Evolutionary conservation across 805 yeast species (phyloP).

Genomic region (Kregervanrija pseudodelftensis): DNA sequence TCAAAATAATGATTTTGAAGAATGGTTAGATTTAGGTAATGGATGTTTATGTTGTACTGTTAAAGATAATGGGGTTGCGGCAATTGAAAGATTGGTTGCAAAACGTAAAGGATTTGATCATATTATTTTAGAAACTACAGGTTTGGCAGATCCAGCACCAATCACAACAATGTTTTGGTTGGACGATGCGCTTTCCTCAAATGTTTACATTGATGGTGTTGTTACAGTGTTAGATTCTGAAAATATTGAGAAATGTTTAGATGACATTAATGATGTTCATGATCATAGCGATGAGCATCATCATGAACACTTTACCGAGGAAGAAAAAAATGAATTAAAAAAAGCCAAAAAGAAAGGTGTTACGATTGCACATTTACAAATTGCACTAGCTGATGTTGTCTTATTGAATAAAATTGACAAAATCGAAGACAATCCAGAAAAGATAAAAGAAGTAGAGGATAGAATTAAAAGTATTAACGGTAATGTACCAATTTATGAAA

Average conservation of each 20-base stretch:
- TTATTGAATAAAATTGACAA: conserved; percentile 74
- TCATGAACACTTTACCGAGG: conserved; percentile 30
- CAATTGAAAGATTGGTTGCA: conserved; percentile 80
- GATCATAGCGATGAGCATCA: conserved; percentile 47
- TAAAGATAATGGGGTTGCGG: conserved; percentile 89
- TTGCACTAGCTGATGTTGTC: conserved; percentile 82
- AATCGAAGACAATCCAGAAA: conserved; percentile 21
- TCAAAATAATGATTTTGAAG: conserved; percentile 56
- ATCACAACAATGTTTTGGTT: conserved; percentile 97
- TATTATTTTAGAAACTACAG: conserved; percentile 90
- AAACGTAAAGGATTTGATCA: conserved; percentile 70
- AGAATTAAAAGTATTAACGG: conserved; percentile 54
- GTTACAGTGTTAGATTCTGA: conserved; percentile 78
- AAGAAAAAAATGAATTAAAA: conserved; percentile 11
- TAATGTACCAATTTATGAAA: conserved; percentile 57
- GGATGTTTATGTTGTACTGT: conserved; percentile 97
- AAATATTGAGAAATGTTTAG: conserved; percentile 57
- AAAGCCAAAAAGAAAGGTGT: conserved; percentile 29
- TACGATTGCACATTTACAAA: conserved; percentile 83
- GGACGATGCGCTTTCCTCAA: conserved; percentile 79
- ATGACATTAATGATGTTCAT: conserved; percentile 52
- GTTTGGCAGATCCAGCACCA: conserved; percentile 96
- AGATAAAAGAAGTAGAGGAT: conserved; percentile 20
- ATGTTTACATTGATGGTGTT: conserved; percentile 85
- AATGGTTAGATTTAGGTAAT: conserved; percentile 94